These are phyloP conservation scores for Rhodomyrtus tomentosa DNA, from an alignment of 345 rosid genomes.

Conservation along the genomic window DNA sequence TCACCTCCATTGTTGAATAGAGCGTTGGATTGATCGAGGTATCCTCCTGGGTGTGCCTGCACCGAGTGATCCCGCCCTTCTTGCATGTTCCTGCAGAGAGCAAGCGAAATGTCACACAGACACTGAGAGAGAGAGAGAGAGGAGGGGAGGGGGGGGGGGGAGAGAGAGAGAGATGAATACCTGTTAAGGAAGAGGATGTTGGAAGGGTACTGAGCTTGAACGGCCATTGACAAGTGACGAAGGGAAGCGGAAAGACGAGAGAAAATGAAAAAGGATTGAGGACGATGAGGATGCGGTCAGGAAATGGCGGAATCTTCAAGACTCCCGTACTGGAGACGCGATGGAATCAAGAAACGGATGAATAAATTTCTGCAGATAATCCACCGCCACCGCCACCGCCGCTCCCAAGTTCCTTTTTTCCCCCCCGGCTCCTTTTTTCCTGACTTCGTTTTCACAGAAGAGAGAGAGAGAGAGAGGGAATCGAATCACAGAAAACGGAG, in stretches of 20 bases:
- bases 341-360: neutral
- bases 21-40: slow-evolving; percentile 45
- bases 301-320: neutral
- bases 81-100: neutral
- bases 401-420: neutral
- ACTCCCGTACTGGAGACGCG: neutral
- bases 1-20: slow-evolving; percentile 31
- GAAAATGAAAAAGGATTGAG: no score
- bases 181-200: slow-evolving; percentile 28
- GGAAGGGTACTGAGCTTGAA: slow-evolving; percentile 37
- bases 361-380: neutral
- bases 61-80: slow-evolving; percentile 40
- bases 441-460: neutral
- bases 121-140: neutral
- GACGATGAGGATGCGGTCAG: neutral
- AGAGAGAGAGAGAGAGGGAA: neutral
- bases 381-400: neutral
- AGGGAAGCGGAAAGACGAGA: neutral
- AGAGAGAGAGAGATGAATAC: neutral
- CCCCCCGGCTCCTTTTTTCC: neutral
- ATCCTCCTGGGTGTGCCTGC: slow-evolving; percentile 17
- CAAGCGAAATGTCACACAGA: neutral
- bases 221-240: slow-evolving; percentile 15
- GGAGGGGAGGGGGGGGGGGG: neutral
- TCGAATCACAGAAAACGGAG: neutral